Base-by-base conservation (phyloP, 1,284 basidiomycete species). In the Irpex sp. region DNA sequence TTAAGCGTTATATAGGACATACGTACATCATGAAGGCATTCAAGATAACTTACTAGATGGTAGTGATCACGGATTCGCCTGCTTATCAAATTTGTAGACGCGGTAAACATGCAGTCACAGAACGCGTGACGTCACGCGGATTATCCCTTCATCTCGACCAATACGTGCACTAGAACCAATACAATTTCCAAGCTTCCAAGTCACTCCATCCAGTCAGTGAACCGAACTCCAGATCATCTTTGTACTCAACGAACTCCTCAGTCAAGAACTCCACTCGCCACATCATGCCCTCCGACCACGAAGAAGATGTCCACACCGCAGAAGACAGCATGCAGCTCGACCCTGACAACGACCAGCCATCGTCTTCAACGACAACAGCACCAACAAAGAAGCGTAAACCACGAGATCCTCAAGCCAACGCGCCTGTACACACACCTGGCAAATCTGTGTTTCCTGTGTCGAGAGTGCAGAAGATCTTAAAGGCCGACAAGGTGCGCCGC, bases 391-490 rank as follows among this genome's bases (percentile, higher is more conserved):
- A 59, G 39, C 62, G 58, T 26, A 60, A 49, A 17, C 39, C 37
- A 2, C 37, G 57, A 39, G 53, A 57, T 1, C 21, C 61, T 9
- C 47, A 39, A 26, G 4, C 61, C 7, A 39, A 39, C 15, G 37
- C 37, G 9, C 4, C 49, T 11, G 54, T 43, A 33, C 47, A 70
- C 33, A 68, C 70, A 43, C 70, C 70, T 1, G 91, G 91, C 19
- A 90, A 86, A 70, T 86, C 89, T 0, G 61, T 88, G 26, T 73
- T 93, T 31, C 91, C 91, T 0, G 79, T 90, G 63, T 79, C 88
- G 4, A 83, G 88, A 67, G 90, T 93, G 36, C 90, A 91, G 70
- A 88, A 82, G 74, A 90, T 93, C 43, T 81, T 93, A 66, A 93
- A 90, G 69, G 91, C 87, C 13, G 91, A 93, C 73, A 89, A 87